Conservation (phyloP, 2,329 filamentous ascomycete genomes). For the Cladophialophora carrionii region DNA sequence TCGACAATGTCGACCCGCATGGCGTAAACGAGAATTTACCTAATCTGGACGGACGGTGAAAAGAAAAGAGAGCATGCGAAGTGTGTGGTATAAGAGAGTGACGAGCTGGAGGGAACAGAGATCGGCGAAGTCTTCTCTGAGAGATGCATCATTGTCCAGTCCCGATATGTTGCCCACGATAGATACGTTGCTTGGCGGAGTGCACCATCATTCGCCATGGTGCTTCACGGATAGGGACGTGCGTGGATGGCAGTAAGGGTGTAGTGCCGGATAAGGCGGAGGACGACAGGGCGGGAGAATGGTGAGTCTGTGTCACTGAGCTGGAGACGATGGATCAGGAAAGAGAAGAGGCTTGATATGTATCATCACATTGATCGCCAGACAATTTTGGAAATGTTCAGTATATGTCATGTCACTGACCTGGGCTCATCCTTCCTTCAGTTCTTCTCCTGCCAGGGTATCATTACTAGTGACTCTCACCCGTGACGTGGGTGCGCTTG, state of each 20-base stretch:
- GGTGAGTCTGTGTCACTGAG: neutral
- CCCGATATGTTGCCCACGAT: neutral
- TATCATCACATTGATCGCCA: neutral
- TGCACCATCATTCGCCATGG: neutral
- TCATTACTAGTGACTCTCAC: constrained; percentile 40
- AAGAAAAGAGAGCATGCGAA: neutral
- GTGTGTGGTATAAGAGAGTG: constrained; percentile 3
- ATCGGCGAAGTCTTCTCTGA: constrained; percentile 1
- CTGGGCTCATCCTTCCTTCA: neutral
- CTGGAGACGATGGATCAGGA: neutral
- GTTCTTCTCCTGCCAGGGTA: neutral
- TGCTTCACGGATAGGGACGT: neutral
- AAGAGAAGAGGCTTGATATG: neutral
- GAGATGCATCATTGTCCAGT: neutral
- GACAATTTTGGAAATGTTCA: neutral
- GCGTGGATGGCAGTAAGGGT: neutral
- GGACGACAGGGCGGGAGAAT: neutral
- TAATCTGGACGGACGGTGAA: neutral
- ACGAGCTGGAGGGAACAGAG: neutral
- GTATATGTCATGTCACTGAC: neutral
- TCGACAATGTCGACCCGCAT: neutral
- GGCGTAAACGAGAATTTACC: neutral
- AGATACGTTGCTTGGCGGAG: neutral
- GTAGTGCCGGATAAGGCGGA: neutral
- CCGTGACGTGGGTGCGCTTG: constrained; percentile 43